These are phyloP conservation scores for Aspergillus pseudoviridinutans DNA, from an alignment of 2,329 filamentous ascomycete species.

Conservation along the genomic window DNA sequence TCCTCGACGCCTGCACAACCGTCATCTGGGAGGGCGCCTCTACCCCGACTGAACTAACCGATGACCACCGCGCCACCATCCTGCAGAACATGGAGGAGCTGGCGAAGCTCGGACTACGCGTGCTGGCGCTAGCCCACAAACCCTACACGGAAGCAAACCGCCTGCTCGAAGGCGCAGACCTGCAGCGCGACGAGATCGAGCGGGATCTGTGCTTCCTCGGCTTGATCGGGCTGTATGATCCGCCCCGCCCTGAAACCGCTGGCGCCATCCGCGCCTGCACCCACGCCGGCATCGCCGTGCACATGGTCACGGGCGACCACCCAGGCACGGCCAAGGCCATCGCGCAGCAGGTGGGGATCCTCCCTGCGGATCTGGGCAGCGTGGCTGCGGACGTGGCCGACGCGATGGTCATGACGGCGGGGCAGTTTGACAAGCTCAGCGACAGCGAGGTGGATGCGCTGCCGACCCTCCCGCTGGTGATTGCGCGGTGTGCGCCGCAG, in stretches of 20 bases:
- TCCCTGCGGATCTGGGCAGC: conserved; percentile 59
- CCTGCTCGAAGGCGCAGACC: conserved; percentile 16
- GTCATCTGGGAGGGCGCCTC: conserved; percentile 42
- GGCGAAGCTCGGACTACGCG: conserved; percentile 63
- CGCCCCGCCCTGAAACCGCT: conserved; percentile 75
- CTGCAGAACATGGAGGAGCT: conserved; percentile 66
- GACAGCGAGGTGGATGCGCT: conserved; percentile 67
- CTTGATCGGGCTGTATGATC: conserved; percentile 82
- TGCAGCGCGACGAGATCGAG: conserved; percentile 60
- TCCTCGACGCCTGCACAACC: conserved; percentile 59
- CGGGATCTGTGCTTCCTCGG: conserved; percentile 68
- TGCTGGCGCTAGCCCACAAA: conserved; percentile 60
- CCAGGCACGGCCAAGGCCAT: conserved; percentile 74
- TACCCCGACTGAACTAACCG: conserved; percentile 43
- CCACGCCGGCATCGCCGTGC: conserved; percentile 70
- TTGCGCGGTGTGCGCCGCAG: conserved; percentile 56
- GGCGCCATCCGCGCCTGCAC: conserved; percentile 67
- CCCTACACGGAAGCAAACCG: neutral
- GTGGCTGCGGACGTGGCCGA: conserved; percentile 60
- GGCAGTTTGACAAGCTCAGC: conserved; percentile 72
- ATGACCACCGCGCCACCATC: conserved; percentile 53
- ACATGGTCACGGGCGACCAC: conserved; percentile 83
- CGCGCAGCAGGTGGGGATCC: conserved; percentile 72
- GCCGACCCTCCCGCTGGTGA: conserved; percentile 54
- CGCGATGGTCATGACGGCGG: conserved; percentile 69